Percentiles rank a stretch among this genome's conserved stretches.
These are phyloP conservation scores for Arachnomyces sp. DNA, from an alignment of 2,329 filamentous ascomycete species.

Conservation along the genomic window DNA sequence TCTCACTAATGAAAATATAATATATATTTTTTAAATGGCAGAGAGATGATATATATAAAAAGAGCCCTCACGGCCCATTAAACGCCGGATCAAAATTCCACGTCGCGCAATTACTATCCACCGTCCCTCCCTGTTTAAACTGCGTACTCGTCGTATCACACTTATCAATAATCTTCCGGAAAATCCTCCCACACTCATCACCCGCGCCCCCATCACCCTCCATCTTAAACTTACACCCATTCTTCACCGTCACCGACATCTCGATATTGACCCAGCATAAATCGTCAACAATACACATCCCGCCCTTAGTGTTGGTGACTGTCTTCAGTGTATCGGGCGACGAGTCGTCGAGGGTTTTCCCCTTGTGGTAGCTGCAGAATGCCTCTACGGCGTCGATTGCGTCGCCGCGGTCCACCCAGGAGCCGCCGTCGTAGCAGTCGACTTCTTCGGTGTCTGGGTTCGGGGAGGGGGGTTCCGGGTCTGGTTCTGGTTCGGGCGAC, in stretches of 20 bases:
- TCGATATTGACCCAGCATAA: background rate
- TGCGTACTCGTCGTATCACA: background rate
- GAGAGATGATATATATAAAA: too few species aligned
- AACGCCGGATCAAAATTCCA: background rate
- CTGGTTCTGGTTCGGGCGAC: too few species aligned
- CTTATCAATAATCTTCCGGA: constrained; percentile 1
- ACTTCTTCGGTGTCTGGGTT: background rate
- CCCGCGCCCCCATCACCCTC: background rate
- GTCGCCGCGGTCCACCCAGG: background rate
- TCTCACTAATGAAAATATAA: too few species aligned
- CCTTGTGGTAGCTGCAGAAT: background rate
- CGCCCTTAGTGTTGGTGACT: background rate
- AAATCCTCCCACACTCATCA: background rate
- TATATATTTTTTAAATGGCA: too few species aligned
- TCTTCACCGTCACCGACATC: background rate
- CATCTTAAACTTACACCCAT: background rate
- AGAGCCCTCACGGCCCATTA: too few species aligned
- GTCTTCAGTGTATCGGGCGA: too few species aligned
- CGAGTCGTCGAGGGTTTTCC: background rate
- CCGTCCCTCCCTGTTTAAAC: background rate
- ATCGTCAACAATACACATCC: background rate
- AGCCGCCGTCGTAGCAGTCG: background rate
- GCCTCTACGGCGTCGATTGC: background rate
- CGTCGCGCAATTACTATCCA: background rate
- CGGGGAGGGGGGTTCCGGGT: too few species aligned